These are phyloP conservation scores for Hymenoscyphus infarciens DNA, from an alignment of 2,329 filamentous ascomycete genomes.

Conservation along the genomic window DNA sequence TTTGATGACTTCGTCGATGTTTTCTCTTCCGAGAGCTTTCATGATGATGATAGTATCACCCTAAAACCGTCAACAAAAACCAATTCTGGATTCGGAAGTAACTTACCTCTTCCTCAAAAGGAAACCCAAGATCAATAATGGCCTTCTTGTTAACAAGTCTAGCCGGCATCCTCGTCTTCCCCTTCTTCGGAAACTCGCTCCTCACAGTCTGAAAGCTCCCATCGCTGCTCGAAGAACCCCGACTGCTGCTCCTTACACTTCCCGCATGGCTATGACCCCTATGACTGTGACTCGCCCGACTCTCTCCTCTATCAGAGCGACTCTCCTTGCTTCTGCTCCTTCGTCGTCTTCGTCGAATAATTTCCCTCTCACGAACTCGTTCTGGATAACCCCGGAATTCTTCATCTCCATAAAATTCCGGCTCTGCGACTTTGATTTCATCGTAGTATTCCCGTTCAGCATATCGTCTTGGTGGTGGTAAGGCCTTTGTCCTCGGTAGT, in stretches of 20 bases:
- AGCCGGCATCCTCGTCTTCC: constrained; percentile 84
- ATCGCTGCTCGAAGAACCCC: constrained; percentile 42
- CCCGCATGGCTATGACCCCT: constrained; percentile 22
- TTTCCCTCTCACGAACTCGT: constrained; percentile 58
- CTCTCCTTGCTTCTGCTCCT: constrained; percentile 37
- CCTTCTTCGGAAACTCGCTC: constrained; percentile 72
- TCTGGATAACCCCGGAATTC: constrained; percentile 63
- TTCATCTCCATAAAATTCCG: constrained; percentile 67
- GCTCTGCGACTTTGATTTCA: constrained; percentile 65
- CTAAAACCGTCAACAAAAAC: constrained; percentile 45
- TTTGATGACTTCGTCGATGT: constrained; percentile 86
- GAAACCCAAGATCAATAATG: constrained; percentile 80
- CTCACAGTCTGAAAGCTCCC: constrained; percentile 47
- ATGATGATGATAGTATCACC: constrained; percentile 77
- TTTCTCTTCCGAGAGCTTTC: constrained; percentile 80
- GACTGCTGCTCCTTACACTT: constrained; percentile 39
- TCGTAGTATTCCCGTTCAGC: constrained; percentile 57
- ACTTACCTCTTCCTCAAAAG: constrained; percentile 78
- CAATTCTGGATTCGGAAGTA: neutral
- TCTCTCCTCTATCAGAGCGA: constrained; percentile 15
- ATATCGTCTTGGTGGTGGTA: constrained; percentile 57
- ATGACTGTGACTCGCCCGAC: constrained; percentile 24
- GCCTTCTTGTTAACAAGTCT: constrained; percentile 76
- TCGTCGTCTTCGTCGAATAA: constrained; percentile 48
- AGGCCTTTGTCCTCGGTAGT: constrained; percentile 59